Conservation (phyloP, 768 basidiomycete genomes). For the Lyophyllum decastes region DNA sequence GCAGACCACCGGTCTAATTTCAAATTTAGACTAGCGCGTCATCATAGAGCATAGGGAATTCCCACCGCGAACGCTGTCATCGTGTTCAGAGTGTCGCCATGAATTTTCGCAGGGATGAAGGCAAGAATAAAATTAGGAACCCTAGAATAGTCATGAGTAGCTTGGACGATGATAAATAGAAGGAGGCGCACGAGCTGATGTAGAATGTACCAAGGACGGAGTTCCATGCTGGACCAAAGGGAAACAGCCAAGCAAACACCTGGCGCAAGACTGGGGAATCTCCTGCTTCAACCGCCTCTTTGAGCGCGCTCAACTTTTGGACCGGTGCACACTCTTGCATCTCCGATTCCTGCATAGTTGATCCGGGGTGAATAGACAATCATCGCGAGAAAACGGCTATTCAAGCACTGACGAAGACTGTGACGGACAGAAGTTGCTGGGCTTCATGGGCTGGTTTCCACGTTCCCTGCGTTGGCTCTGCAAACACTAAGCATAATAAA, state of each 20-base stretch:
- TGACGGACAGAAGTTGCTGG: background rate
- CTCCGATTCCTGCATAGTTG: constrained; percentile 36
- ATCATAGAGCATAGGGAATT: constrained; percentile 7
- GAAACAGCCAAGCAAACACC: constrained; percentile 81
- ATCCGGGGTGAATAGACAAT: background rate
- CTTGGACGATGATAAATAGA: constrained; percentile 5
- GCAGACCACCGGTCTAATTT: constrained; percentile 78
- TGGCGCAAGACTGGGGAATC: constrained; percentile 78
- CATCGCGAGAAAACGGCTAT: background rate
- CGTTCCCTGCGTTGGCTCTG: background rate
- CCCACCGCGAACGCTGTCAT: constrained; percentile 93
- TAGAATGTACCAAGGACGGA: constrained; percentile 91
- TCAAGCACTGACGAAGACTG: constrained; percentile 18
- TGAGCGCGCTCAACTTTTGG: constrained; percentile 55
- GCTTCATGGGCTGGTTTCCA: background rate
- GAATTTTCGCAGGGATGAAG: constrained; percentile 89
- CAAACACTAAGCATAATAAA: constrained; percentile 33
- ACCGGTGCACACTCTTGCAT: constrained; percentile 41
- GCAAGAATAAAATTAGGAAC: constrained; percentile 94
- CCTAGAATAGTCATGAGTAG: constrained; percentile 38
- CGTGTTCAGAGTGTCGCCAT: constrained; percentile 82
- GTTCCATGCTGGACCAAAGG: constrained; percentile 90
- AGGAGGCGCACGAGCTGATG: constrained; percentile 82
- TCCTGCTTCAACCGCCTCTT: constrained; percentile 57
- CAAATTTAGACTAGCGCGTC: constrained; percentile 10